Percentiles rank a stretch among this genome's conserved stretches.
phyloP scores from a whole-genome alignment of 257 asterid species.

The Solanum pimpinellifolium region DNA sequence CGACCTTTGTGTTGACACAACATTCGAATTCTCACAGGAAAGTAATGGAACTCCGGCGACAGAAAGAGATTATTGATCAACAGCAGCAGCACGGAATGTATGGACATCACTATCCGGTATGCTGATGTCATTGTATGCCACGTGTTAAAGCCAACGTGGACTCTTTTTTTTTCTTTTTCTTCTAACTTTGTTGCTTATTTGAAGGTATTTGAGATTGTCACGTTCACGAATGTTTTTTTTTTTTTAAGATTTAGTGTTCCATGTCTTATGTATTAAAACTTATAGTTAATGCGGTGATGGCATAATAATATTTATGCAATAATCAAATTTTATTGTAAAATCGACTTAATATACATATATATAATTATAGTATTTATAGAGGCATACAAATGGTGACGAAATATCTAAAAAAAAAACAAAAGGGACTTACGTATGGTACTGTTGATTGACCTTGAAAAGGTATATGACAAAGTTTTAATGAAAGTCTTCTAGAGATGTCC shows the following conservation, averaged over 20 bases:
- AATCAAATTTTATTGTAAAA: background rate
- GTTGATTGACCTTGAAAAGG: background rate
- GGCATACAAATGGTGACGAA: background rate
- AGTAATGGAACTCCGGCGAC: constrained; percentile 64
- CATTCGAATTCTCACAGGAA: constrained; percentile 81
- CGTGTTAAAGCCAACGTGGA: background rate
- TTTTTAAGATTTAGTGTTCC: background rate
- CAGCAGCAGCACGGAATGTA: constrained; percentile 31
- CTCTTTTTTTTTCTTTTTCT: background rate
- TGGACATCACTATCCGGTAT: constrained; percentile 33
- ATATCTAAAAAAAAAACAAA: too few relatives aligned
- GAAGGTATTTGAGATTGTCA: background rate
- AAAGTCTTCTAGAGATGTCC: background rate
- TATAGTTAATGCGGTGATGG: background rate
- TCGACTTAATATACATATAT: background rate
- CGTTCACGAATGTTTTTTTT: background rate
- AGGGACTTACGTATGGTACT: too few relatives aligned
- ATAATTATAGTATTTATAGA: background rate
- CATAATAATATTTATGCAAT: background rate
- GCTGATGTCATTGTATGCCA: constrained; percentile 20
- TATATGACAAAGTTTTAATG: background rate
- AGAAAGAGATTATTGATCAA: constrained; percentile 41
- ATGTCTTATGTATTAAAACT: background rate
- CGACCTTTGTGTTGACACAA: constrained; percentile 70
- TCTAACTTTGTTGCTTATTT: background rate